Evolutionary conservation across 2,329 filamentous ascomycete species (phyloP), one percentile per base, ranked within the genome.

Genomic region (Exophiala viscosa): DNA sequence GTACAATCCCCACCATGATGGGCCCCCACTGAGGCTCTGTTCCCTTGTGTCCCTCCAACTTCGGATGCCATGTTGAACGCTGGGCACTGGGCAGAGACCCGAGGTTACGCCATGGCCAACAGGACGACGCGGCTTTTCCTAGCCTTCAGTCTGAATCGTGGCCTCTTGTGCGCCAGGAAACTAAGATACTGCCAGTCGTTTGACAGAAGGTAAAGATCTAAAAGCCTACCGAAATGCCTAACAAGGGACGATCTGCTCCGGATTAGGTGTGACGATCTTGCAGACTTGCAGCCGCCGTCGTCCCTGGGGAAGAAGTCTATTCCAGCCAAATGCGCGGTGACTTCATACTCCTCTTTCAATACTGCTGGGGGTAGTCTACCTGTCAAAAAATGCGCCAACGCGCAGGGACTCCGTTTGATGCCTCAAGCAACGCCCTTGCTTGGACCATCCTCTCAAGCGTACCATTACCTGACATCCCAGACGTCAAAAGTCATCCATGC

Each of bases 301-400:
- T 28, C 23, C 23, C 50, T 48, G 35, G 44, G 38, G 33, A 45
- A 35, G 8, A 48, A 54, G 45, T 41, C 45, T 45, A 45, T 54
- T 48, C 28, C 28, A 32, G 35, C n/a, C 14, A 34, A 14, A 18
- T 47, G 36, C 44, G 31, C 23, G 7, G 50, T 53, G 50, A 53
- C 45, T 43, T 53, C 50, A 53, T 48, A 17, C 28, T 10, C 43
- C 38, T 44, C 32, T 20, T n/a, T 34, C 17, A 17, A 32, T 51
- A 33, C 17, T 14, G 18, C n/a, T 41, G 47, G 23, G 33, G 32
- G 15, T 38, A 34, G 8, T 18, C 41, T 38, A 36, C 51, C 45
- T 49, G 51, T 54, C 51, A 54, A 44, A 49, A 44, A 49, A 35
- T 40, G 41, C 45, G 23, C 49, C 49, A 42, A 39, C 43, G 42